Evolutionary conservation across 1,284 basidiomycete genomes (phyloP).

Genomic region (Papiliotrema nemorosa): DNA sequence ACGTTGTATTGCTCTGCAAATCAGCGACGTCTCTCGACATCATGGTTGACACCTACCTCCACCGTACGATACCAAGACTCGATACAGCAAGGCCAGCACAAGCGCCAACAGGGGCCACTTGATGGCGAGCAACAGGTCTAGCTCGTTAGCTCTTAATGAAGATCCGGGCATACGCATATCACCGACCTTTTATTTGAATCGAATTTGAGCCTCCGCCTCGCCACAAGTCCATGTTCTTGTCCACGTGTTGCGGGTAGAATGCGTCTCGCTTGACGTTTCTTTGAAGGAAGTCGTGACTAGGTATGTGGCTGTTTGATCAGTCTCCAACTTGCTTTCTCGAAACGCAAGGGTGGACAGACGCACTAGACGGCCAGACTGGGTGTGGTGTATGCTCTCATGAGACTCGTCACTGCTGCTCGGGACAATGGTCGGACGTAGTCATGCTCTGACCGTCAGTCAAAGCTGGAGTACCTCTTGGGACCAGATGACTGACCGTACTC

Average conservation of each 20-base stretch:
- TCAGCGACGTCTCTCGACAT: not conserved
- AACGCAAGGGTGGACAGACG: slow-evolving; percentile 9
- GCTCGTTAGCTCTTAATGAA: not conserved
- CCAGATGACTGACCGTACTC: slow-evolving; percentile 34
- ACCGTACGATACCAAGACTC: slow-evolving; percentile 22
- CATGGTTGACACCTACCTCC: slow-evolving; percentile 29
- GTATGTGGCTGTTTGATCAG: slow-evolving; percentile 33
- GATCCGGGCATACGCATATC: not conserved
- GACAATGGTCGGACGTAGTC: slow-evolving; percentile 49
- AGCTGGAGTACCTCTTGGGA: not conserved
- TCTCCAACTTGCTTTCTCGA: not conserved
- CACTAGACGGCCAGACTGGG: slow-evolving; percentile 48
- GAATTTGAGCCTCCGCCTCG: slow-evolving; percentile 29
- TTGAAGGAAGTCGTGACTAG: slow-evolving; percentile 38
- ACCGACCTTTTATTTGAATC: slow-evolving; percentile 25
- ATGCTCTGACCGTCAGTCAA: slow-evolving; percentile 21
- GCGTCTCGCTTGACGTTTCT: slow-evolving; percentile 32
- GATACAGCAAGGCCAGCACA: slow-evolving; percentile 35
- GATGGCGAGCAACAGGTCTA: slow-evolving; percentile 29
- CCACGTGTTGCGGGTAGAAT: slow-evolving; percentile 32
- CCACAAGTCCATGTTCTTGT: slow-evolving; percentile 37
- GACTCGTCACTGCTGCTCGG: slow-evolving; percentile 42
- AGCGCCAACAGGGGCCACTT: slow-evolving; percentile 32
- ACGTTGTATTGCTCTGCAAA: slow-evolving; percentile 35
- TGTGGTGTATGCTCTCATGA: slow-evolving; percentile 42